These are phyloP conservation scores for Daldinia caldariorum DNA, from an alignment of 495 filamentous ascomycete genomes.

Conservation along the genomic window DNA sequence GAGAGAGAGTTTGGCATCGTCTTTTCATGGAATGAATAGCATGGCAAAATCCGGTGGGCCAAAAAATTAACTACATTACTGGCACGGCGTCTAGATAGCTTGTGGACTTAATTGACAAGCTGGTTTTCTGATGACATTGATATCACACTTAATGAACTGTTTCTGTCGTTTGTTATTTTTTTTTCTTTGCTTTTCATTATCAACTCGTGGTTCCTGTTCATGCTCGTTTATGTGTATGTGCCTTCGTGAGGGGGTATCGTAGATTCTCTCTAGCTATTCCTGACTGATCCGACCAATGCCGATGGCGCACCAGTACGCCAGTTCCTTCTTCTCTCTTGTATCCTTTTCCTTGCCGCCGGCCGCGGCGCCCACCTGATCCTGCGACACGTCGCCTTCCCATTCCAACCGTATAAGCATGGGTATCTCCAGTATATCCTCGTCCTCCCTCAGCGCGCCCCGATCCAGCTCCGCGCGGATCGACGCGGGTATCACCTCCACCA, in stretches of 20 bases:
- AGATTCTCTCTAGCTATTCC: conserved; percentile 44
- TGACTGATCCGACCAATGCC: conserved; percentile 80
- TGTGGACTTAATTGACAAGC: conserved; percentile 40
- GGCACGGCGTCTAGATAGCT: conserved; percentile 45
- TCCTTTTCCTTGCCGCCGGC: conserved; percentile 54
- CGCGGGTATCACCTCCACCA: conserved; percentile 88
- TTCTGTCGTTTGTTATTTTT: neutral
- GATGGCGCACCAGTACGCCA: conserved; percentile 95
- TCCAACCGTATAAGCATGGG: conserved; percentile 92
- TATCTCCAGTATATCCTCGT: conserved; percentile 93
- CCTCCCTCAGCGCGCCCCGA: conserved; percentile 61
- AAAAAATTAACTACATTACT: conserved; percentile 33
- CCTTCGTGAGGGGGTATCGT: conserved; percentile 50
- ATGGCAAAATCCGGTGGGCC: conserved; percentile 38
- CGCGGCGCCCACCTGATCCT: conserved; percentile 65
- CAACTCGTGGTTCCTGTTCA: conserved; percentile 1
- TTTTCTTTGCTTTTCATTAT: too few relatives aligned
- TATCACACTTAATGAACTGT: conserved; percentile 22
- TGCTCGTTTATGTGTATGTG: neutral
- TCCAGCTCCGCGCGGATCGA: conserved; percentile 50
- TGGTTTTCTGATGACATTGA: conserved; percentile 31
- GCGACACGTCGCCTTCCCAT: conserved; percentile 83
- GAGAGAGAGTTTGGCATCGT: conserved; percentile 24
- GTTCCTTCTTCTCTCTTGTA: conserved; percentile 68
- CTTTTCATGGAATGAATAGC: conserved; percentile 36